Conservation (phyloP, 106 monocot species). For the Dendrobium officinale region DNA sequence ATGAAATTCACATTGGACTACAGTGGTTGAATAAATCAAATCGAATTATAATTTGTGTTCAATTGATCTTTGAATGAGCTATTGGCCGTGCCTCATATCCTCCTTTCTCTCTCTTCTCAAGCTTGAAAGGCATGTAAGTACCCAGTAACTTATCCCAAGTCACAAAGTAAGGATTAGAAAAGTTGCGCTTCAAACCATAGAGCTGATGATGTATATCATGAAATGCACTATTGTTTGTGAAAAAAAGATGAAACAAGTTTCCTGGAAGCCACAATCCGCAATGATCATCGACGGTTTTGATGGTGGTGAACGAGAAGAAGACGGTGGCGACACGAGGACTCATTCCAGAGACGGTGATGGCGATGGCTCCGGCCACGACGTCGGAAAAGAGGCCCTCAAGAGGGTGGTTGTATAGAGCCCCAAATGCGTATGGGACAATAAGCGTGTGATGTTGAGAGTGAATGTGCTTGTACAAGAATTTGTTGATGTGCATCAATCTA, state of each 20-base stretch:
- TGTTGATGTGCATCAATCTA: constrained; percentile 26
- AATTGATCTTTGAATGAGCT: not conserved
- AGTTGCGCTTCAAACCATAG: constrained; percentile 26
- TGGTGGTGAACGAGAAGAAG: constrained; percentile 18
- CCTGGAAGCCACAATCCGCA: constrained; percentile 19
- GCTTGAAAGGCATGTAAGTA: constrained; percentile 27
- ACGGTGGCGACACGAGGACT: constrained; percentile 8
- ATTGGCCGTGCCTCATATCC: constrained; percentile 24
- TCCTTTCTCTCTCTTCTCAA: constrained; percentile 27
- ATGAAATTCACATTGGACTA: no score
- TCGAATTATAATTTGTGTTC: no score
- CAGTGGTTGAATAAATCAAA: no score
- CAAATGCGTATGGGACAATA: constrained; percentile 12
- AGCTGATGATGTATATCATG: constrained; percentile 37
- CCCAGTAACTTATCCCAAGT: constrained; percentile 35
- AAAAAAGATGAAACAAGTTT: constrained; percentile 8
- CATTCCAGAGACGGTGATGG: constrained; percentile 13
- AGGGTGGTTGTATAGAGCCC: constrained; percentile 13
- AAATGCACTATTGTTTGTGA: constrained; percentile 28
- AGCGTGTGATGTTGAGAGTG: constrained; percentile 23
- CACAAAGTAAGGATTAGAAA: constrained; percentile 28
- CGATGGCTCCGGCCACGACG: constrained; percentile 5
- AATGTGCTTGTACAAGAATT: constrained; percentile 30
- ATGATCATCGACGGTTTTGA: constrained; percentile 16
- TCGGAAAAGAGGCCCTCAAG: constrained; percentile 11